Evolutionary conservation across 148 eudicot genomes (phyloP).

Genomic region (Camellia granthamiana): DNA sequence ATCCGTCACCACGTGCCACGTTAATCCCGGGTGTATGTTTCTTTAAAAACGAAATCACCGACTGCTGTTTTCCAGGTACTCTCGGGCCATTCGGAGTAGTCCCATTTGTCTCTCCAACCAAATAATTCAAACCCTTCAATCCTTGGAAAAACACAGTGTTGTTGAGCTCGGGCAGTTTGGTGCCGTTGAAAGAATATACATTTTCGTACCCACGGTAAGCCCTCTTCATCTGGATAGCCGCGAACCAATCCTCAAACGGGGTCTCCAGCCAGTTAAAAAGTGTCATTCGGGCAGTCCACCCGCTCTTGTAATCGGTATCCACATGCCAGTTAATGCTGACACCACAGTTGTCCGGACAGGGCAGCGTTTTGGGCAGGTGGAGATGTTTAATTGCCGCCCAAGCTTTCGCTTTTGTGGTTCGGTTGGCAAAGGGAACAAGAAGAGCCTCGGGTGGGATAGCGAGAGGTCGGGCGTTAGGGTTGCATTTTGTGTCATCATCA

Average conservation of each 20-base stretch:
- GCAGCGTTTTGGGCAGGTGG: conserved; percentile 16
- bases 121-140: conserved; percentile 35
- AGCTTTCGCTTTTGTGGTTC: conserved; percentile 32
- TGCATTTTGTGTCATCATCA: conserved; percentile 21
- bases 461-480: conserved; percentile 23
- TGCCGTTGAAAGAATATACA: conserved; percentile 55
- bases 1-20: conserved; percentile 45
- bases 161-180: conserved; percentile 25
- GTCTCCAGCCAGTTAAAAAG: conserved; percentile 42
- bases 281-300: conserved; percentile 55
- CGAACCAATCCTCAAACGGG: conserved; percentile 41
- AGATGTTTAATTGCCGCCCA: conserved; percentile 33
- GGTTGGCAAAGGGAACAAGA: conserved; percentile 46
- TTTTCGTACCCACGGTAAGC: conserved; percentile 43
- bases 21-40: conserved; percentile 24
- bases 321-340: conserved; percentile 61
- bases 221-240: conserved; percentile 39
- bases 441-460: conserved; percentile 40
- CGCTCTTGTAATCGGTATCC: conserved; percentile 38
- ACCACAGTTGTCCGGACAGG: conserved; percentile 61
- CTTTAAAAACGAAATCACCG: conserved; percentile 57
- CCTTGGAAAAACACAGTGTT: conserved; percentile 54
- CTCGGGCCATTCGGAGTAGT: conserved; percentile 35
- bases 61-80: conserved; percentile 67
- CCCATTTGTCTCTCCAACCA: conserved; percentile 45